Conservation (phyloP, 768 basidiomycete species). For the Hortiboletus campestris region DNA sequence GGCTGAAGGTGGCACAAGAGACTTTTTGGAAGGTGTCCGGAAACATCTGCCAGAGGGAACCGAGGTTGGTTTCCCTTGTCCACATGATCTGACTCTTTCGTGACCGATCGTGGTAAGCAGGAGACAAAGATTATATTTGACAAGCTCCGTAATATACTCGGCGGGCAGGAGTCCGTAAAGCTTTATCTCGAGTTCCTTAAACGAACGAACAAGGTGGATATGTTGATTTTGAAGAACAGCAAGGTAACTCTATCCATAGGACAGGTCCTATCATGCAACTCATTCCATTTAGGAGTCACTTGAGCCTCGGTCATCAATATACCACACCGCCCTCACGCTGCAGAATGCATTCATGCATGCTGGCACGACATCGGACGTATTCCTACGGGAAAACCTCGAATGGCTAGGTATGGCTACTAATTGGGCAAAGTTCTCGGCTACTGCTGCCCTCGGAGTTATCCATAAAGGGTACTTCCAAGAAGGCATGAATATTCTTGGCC, state of each 20-base stretch:
- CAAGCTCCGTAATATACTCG: conserved; percentile 78
- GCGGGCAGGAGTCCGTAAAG: conserved; percentile 89
- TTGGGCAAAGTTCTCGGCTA: conserved; percentile 98
- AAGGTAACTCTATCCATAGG: conserved; percentile 51
- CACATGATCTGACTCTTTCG: neutral
- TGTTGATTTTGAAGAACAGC: conserved; percentile 87
- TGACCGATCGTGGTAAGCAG: conserved; percentile 35
- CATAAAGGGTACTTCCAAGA: conserved; percentile 96
- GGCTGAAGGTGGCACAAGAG: conserved; percentile 90
- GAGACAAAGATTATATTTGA: conserved; percentile 62
- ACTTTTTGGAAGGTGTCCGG: conserved; percentile 80
- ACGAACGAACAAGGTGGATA: conserved; percentile 90
- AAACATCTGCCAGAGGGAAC: conserved; percentile 66
- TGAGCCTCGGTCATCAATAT: conserved; percentile 93
- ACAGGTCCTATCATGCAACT: conserved; percentile 1
- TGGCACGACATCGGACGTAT: conserved; percentile 94
- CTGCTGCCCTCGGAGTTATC: conserved; percentile 94
- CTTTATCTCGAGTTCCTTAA: conserved; percentile 94
- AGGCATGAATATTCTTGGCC: conserved; percentile 87
- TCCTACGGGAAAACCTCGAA: conserved; percentile 93
- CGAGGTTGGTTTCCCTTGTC: conserved; percentile 42
- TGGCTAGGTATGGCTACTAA: conserved; percentile 95
- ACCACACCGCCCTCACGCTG: conserved; percentile 93
- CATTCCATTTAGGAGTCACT: conserved; percentile 65
- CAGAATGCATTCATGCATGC: conserved; percentile 98